Base-by-base conservation (phyloP, 345 rosid genomes). In the Boechera divaricarpa region DNA sequence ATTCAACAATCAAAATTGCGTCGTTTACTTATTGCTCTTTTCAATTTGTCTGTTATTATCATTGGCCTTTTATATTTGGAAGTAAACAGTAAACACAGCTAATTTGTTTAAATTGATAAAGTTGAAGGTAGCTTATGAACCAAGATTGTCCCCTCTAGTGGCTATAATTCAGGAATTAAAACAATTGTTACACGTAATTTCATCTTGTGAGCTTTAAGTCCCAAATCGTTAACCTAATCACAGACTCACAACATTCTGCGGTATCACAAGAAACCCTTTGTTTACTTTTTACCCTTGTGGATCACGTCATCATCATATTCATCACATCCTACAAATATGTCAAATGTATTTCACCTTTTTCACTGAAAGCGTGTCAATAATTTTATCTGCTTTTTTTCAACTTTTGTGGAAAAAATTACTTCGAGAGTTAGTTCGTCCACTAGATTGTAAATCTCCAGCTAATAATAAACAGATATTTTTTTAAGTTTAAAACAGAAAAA, bases 141-240 rank as follows among this genome's bases (percentile, higher is more conserved):
- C 71, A 64, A 74, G 64, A 74, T 41, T 64, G 77, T 64, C 63
- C 47, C 70, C 28, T 64, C 26, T 54, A 36, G 7, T 57, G 36
- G 47, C 67, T 57, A 48, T 45, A 57, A 66, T 35, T 24, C 35
- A 56, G 24, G 38, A 66, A 35, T n/a, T 55, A 18, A 63, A 49
- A 47, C 36, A 61, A 10, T 42, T 28, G n/a, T 64, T 53, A 63
- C 55, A 63, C 63, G 9, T 28, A 44, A 11, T 1, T 64, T 41
- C 13, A 63, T 55, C 15, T 49, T 33, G 10, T 66, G 59, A 45
- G 39, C 16, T 32, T 55, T 7, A 65, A 74, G 72, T 74, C 78
- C 32, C 59, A 44, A 47, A 66, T 74, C 49, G 78, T 13, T 74
- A 56, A 74, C 78, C 78, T 74, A 74, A 66, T 65, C 78, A 74